Conservation (phyloP, 306 rosid genomes). For the Glycine tomentella region DNA sequence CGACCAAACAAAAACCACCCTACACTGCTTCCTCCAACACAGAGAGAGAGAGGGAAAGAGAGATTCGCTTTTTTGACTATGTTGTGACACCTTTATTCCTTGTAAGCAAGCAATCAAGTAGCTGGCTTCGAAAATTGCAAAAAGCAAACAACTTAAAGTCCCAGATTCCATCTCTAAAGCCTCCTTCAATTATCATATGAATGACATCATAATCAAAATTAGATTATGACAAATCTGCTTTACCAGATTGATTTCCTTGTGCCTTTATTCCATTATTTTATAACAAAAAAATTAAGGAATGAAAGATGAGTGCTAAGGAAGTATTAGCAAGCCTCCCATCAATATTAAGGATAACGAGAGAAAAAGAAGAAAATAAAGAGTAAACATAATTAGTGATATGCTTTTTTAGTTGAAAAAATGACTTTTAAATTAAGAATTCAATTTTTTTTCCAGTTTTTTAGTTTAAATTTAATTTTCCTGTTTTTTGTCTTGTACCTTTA, state of each 20-base stretch:
- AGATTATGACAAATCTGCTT: conserved; percentile 26
- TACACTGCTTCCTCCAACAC: conserved; percentile 40
- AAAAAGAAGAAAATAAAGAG: neutral
- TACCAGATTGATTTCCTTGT: neutral
- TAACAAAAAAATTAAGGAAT: neutral
- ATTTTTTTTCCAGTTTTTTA: too few species aligned
- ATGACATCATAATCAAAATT: conserved; percentile 39
- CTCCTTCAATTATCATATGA: conserved; percentile 37
- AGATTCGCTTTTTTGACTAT: conserved; percentile 56
- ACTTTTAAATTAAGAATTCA: neutral
- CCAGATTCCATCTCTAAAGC: conserved; percentile 56
- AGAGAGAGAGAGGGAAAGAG: conserved; percentile 11
- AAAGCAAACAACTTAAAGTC: conserved; percentile 53
- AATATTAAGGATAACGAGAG: neutral
- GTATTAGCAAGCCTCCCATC: neutral
- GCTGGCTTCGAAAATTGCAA: conserved; percentile 58
- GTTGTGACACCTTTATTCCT: conserved; percentile 52
- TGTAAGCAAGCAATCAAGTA: conserved; percentile 43
- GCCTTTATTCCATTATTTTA: neutral
- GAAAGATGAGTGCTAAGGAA: neutral
- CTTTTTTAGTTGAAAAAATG: neutral
- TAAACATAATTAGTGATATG: neutral
- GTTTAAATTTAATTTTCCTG: neutral
- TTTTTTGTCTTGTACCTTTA: neutral
- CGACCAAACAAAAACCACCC: conserved; percentile 51